These are phyloP conservation scores for Alopecurus myosuroides DNA, from an alignment of 176 grass and related monocot species.

Conservation along the genomic window DNA sequence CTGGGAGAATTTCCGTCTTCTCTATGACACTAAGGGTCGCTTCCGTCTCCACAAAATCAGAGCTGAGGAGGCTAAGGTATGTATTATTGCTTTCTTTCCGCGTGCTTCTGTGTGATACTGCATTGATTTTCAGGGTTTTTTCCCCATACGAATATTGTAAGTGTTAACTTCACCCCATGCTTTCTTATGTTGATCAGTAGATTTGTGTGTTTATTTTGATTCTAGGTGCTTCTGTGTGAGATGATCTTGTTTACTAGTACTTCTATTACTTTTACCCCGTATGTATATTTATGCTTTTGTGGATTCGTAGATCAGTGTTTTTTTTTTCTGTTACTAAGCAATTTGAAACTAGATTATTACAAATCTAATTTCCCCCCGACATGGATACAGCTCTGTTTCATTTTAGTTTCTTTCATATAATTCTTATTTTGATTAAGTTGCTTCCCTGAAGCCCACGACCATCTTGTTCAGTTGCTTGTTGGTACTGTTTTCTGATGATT, in stretches of 20 bases:
- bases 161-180: background rate
- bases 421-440: background rate
- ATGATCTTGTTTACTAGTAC: background rate
- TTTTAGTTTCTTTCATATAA: background rate
- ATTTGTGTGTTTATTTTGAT: background rate
- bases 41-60: constrained; percentile 42
- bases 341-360: background rate
- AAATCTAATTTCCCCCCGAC: background rate
- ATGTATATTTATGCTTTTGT: background rate
- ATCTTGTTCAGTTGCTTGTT: background rate
- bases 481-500: background rate
- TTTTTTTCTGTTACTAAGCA: background rate
- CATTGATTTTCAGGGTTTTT: background rate
- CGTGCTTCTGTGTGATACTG: background rate
- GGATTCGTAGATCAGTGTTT: background rate
- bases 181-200: background rate
- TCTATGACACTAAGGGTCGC: constrained; percentile 65
- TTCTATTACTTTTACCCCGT: background rate
- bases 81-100: background rate
- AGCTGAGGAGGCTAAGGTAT: constrained; percentile 53
- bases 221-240: background rate
- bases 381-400: background rate
- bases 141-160: background rate
- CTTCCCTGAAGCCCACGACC: background rate
- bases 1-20: constrained; percentile 51